Evolutionary conservation across 2,329 filamentous ascomycete species (phyloP).

Genomic region (Ascochyta lentis): DNA sequence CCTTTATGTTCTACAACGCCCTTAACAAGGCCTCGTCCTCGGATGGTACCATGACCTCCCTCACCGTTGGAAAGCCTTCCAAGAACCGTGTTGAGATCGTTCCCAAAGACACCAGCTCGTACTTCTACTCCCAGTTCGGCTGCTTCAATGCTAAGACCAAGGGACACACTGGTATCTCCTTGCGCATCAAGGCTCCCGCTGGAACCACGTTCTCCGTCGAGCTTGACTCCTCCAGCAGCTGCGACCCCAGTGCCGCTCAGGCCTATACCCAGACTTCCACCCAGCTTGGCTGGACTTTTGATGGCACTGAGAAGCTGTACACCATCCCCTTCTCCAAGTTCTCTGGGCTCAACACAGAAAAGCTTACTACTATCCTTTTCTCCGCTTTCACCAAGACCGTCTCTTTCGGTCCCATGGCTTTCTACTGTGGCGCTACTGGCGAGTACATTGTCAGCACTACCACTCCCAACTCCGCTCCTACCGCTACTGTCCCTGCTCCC

Average conservation of each 20-base stretch:
- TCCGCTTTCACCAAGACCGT: constrained; percentile 55
- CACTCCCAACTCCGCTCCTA: constrained; percentile 51
- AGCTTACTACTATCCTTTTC: constrained; percentile 62
- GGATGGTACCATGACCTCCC: constrained; percentile 63
- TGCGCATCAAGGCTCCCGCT: constrained; percentile 61
- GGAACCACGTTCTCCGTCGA: constrained; percentile 62
- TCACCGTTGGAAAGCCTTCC: constrained; percentile 58
- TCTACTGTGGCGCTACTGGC: constrained; percentile 63
- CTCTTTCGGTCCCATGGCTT: constrained; percentile 63
- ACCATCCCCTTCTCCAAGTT: constrained; percentile 63
- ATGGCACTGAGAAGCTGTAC: constrained; percentile 66
- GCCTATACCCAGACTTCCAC: constrained; percentile 51
- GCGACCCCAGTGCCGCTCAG: constrained; percentile 51
- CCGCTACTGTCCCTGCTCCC: constrained; percentile 59
- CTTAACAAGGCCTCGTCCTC: constrained; percentile 63
- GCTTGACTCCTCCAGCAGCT: constrained; percentile 56
- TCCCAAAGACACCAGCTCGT: constrained; percentile 57
- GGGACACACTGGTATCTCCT: constrained; percentile 61
- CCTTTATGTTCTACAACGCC: constrained; percentile 67
- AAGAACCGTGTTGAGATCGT: constrained; percentile 60
- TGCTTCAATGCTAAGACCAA: constrained; percentile 59
- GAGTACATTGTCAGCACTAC: constrained; percentile 59
- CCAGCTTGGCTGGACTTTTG: constrained; percentile 66
- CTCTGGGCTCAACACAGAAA: constrained; percentile 57
- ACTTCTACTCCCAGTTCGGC: constrained; percentile 65